Conservation (phyloP, 1,284 basidiomycete species). For the Meira nashicola region DNA sequence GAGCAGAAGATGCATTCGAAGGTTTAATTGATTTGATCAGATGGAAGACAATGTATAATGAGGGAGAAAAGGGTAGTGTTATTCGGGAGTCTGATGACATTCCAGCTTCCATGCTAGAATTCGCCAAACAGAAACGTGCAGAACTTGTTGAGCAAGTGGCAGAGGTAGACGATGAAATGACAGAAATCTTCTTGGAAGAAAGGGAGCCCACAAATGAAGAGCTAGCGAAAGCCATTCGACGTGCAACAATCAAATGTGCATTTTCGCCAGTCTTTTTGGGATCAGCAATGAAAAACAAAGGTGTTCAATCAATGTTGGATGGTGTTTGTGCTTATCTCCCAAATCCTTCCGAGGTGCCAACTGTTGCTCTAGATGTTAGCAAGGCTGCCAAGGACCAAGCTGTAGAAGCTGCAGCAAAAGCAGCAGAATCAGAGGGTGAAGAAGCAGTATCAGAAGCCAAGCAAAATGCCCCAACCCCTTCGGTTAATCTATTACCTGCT, state of each 20-base stretch:
- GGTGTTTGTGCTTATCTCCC: conserved; percentile 95
- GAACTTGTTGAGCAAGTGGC: conserved; percentile 93
- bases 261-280: conserved; percentile 97
- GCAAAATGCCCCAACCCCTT: conserved; percentile 31
- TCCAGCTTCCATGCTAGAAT: conserved; percentile 63
- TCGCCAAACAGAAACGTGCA: conserved; percentile 53
- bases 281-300: conserved; percentile 96
- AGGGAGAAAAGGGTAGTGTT: conserved; percentile 83
- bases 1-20: conserved; percentile 76
- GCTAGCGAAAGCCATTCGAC: conserved; percentile 77
- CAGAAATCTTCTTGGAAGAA: conserved; percentile 81
- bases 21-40: conserved; percentile 91
- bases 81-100: conserved; percentile 83
- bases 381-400: conserved; percentile 56
- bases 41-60: conserved; percentile 91
- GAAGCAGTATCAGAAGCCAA: conserved; percentile 33
- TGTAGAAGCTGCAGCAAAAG: conserved; percentile 32
- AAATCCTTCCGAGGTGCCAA: conserved; percentile 74
- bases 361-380: conserved; percentile 77
- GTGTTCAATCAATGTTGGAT: conserved; percentile 87
- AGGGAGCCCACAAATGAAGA: conserved; percentile 57
- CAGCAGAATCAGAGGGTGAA: conserved; percentile 26
- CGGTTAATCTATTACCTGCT: conserved; percentile 42
- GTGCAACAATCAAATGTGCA: conserved; percentile 78
- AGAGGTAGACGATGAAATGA: conserved; percentile 90